Evolutionary conservation across 805 yeast genomes (phyloP).

Genomic region (Ogataea ramenticola): DNA sequence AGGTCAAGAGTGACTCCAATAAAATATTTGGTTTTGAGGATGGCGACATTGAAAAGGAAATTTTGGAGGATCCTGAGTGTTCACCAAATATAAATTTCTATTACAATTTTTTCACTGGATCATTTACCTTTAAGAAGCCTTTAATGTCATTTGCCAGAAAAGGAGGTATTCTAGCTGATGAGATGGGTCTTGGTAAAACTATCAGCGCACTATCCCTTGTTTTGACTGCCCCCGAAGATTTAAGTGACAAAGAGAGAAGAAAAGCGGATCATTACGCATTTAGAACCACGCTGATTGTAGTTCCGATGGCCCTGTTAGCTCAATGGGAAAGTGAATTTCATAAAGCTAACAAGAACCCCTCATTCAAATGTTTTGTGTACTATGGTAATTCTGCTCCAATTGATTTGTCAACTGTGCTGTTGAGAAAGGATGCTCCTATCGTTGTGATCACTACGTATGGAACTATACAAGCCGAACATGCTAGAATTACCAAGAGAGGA

Average conservation of each 20-base stretch:
- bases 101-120: conserved; percentile 76
- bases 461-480: conserved; percentile 71
- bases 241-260: conserved; percentile 8
- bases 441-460: conserved; percentile 85
- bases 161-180: conserved; percentile 93
- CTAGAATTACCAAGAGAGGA: conserved; percentile 31
- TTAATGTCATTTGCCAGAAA: conserved; percentile 47
- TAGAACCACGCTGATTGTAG: conserved; percentile 68
- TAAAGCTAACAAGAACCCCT: conserved; percentile 41
- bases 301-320: conserved; percentile 84
- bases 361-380: conserved; percentile 48
- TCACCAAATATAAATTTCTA: conserved; percentile 40
- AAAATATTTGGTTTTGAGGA: background rate
- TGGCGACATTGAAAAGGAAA: background rate
- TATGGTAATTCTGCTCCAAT: conserved; percentile 61
- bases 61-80: background rate
- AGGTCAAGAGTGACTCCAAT: no score
- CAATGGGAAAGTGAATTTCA: conserved; percentile 87
- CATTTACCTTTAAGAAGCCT: conserved; percentile 64
- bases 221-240: conserved; percentile 55
- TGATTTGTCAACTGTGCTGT: conserved; percentile 40
- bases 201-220: conserved; percentile 73
- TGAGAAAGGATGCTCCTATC: conserved; percentile 46
- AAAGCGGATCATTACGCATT: conserved; percentile 44
- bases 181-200: conserved; percentile 95